A percentile compares a stretch with the other conserved stretches of the same genome.
phyloP scores from a whole-genome alignment of 2,329 filamentous ascomycete genomes.

The Erysiphe pulchra region DNA sequence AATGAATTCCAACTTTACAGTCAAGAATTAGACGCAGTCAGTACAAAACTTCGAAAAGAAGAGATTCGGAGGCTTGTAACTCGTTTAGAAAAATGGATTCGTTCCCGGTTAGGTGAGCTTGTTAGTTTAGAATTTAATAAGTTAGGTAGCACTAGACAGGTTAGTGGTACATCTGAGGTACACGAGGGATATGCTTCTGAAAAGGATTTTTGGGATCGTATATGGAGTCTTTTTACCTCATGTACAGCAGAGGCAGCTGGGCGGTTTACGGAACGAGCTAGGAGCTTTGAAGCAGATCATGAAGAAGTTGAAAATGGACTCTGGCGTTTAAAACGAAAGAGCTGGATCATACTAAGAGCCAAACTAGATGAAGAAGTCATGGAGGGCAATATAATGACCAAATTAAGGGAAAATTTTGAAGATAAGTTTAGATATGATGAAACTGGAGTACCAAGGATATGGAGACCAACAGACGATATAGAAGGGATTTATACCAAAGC shows the following conservation, averaged over 20 bases:
- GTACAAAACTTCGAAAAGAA: slow-evolving; percentile 61
- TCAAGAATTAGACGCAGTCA: slow-evolving; percentile 79
- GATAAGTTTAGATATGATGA: slow-evolving; percentile 98
- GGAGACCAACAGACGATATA: slow-evolving; percentile 90
- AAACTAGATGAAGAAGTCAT: slow-evolving; percentile 95
- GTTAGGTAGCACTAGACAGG: slow-evolving; percentile 66
- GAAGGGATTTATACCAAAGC: slow-evolving; percentile 85
- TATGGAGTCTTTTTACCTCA: slow-evolving; percentile 66
- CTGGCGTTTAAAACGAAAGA: slow-evolving; percentile 81
- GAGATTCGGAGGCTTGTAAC: slow-evolving; percentile 87
- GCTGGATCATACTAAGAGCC: slow-evolving; percentile 70
- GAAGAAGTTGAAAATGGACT: slow-evolving; percentile 81
- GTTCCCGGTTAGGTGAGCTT: slow-evolving; percentile 62
- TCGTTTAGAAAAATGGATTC: slow-evolving; percentile 81
- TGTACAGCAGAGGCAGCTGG: slow-evolving; percentile 68
- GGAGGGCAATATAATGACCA: slow-evolving; percentile 86
- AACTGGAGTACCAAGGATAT: slow-evolving; percentile 79
- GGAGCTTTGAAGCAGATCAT: slow-evolving; percentile 75
- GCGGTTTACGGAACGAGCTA: slow-evolving; percentile 67
- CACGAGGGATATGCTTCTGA: slow-evolving; percentile 51
- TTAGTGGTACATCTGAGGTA: slow-evolving; percentile 52
- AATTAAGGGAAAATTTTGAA: slow-evolving; percentile 93
- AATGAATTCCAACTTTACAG: slow-evolving; percentile 57
- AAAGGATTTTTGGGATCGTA: slow-evolving; percentile 81
- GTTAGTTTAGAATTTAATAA: slow-evolving; percentile 91